Evolutionary conservation across 1,139 yeast genomes (phyloP).

Genomic region (Yamadazyma atlantica): DNA sequence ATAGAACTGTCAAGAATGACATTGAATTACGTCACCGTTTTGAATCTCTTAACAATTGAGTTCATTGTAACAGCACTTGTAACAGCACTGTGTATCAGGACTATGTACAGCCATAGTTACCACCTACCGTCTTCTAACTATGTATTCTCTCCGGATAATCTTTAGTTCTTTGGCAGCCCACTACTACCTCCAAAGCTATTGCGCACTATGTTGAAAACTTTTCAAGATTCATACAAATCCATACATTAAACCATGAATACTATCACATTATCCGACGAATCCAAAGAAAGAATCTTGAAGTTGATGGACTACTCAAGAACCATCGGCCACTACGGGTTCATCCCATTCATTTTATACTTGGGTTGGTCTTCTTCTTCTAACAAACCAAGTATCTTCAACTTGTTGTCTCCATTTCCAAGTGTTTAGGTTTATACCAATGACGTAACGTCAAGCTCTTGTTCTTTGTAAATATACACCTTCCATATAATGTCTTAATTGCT

Average conservation of each 20-base stretch:
- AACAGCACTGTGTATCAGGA: too few relatives aligned
- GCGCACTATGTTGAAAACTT: slow-evolving; percentile 3
- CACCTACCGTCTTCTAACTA: too few relatives aligned
- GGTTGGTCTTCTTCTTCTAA: slow-evolving; percentile 89
- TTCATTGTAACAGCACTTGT: too few relatives aligned
- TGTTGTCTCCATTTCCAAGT: slow-evolving; percentile 73
- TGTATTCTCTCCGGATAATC: too few relatives aligned
- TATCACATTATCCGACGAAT: slow-evolving; percentile 62
- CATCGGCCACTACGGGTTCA: slow-evolving; percentile 93
- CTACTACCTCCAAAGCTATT: neutral
- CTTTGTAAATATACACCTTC: neutral
- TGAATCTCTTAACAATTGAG: too few relatives aligned
- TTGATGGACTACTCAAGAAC: slow-evolving; percentile 82
- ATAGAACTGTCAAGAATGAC: too few relatives aligned
- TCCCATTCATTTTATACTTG: slow-evolving; percentile 88
- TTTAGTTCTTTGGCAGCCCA: neutral
- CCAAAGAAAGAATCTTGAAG: slow-evolving; percentile 85
- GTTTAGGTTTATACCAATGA: too few relatives aligned
- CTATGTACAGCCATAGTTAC: too few relatives aligned
- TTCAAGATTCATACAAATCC: slow-evolving; percentile 5
- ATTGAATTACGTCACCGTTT: too few relatives aligned
- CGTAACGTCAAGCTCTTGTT: neutral
- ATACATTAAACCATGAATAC: slow-evolving; percentile 19
- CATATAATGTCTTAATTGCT: neutral
- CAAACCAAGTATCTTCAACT: slow-evolving; percentile 79